phyloP scores from a whole-genome alignment of 2,329 filamentous ascomycete species.

The Colletotrichum sp. region DNA sequence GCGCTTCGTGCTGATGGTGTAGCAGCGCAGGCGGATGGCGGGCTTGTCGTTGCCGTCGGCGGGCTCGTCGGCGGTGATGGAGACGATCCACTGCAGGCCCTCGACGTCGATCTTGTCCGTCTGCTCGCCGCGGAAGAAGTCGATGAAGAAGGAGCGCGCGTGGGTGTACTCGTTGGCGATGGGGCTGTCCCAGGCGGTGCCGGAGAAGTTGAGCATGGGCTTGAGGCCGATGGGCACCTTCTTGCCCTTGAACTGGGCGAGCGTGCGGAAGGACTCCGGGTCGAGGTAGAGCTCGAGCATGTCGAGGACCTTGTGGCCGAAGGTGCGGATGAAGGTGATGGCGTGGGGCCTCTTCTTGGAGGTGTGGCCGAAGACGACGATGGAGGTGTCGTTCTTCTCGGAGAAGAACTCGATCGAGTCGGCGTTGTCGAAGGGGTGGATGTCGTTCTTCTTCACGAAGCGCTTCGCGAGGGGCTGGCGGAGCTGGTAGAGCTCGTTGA shows the following conservation, averaged over 20 bases:
- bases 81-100: slow-evolving; percentile 89
- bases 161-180: slow-evolving; percentile 81
- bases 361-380: slow-evolving; percentile 83
- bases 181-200: slow-evolving; percentile 84
- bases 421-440: slow-evolving; percentile 93
- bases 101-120: slow-evolving; percentile 89
- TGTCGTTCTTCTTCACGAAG: slow-evolving; percentile 96
- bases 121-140: slow-evolving; percentile 84
- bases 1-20: slow-evolving; percentile 85
- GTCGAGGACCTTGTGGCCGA: slow-evolving; percentile 86
- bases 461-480: slow-evolving; percentile 86
- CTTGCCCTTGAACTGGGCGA: slow-evolving; percentile 77
- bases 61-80: slow-evolving; percentile 76
- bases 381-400: slow-evolving; percentile 91
- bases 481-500: slow-evolving; percentile 84
- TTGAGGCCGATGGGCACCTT: slow-evolving; percentile 83
- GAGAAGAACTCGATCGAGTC: slow-evolving; percentile 92
- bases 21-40: slow-evolving; percentile 74
- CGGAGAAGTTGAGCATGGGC: slow-evolving; percentile 90
- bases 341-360: slow-evolving; percentile 96
- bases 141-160: slow-evolving; percentile 84
- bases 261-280: slow-evolving; percentile 70
- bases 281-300: slow-evolving; percentile 93
- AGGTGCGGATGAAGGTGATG: slow-evolving; percentile 82
- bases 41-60: slow-evolving; percentile 53